A percentile compares a stretch with the other conserved stretches of the same genome.
These are phyloP conservation scores for Brassica balearica DNA, from an alignment of 441 rosid species.

Conservation along the genomic window DNA sequence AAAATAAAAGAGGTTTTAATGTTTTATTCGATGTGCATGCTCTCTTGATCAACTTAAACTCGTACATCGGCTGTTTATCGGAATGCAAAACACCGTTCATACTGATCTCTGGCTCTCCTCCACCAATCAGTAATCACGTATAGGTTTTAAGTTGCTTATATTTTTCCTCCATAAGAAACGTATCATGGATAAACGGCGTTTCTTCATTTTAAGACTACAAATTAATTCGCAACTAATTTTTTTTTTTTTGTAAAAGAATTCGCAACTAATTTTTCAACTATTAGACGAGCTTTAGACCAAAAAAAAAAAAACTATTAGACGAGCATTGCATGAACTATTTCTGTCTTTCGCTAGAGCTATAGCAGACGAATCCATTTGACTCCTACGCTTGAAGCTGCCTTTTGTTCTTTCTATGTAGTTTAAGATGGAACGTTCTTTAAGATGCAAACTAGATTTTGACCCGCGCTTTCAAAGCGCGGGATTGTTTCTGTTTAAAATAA, in stretches of 20 bases:
- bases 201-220: background rate
- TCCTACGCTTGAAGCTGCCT: no score
- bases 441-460: no score
- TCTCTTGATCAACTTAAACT: background rate
- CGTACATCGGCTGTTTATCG: background rate
- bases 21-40: background rate
- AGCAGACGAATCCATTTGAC: no score
- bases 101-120: background rate
- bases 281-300: background rate
- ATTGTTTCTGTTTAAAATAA: no score
- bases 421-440: no score
- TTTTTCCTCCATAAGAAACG: background rate
- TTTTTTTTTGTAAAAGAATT: no score
- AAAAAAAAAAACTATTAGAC: background rate
- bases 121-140: background rate
- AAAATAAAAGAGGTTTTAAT: constrained; percentile 26
- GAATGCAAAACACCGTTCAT: background rate
- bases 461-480: no score
- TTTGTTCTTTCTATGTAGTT: no score
- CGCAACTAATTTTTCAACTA: background rate
- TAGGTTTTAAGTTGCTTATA: background rate
- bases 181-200: no score
- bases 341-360: no score
- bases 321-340: background rate
- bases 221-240: background rate